A percentile compares a stretch with the other conserved stretches of the same genome.
Evolutionary conservation across 1,139 yeast species (phyloP).

Genomic region (Blastobotrys proliferans): DNA sequence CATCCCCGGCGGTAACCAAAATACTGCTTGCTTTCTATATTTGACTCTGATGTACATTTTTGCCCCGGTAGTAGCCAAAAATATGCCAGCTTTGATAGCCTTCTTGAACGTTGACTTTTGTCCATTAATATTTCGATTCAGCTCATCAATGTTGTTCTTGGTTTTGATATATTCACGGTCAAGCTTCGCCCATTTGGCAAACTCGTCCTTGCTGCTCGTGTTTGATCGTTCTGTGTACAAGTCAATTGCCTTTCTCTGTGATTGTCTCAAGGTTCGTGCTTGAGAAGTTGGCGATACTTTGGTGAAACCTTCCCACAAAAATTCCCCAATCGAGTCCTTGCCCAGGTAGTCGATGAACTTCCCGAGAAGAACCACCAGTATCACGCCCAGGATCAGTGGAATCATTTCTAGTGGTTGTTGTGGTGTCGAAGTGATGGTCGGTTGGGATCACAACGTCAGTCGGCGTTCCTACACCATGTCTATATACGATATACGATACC

Average conservation of each 20-base stretch:
- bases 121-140: conserved; percentile 28
- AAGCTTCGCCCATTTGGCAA: conserved; percentile 93
- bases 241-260: conserved; percentile 45
- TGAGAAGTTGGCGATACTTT: conserved; percentile 37
- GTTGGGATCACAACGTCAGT: no score
- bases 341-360: conserved; percentile 24
- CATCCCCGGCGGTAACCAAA: conserved; percentile 56
- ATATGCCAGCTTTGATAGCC: conserved; percentile 26
- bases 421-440: not conserved
- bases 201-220: conserved; percentile 86
- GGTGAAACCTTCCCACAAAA: conserved; percentile 42
- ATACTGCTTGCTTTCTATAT: conserved; percentile 55
- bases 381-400: conserved; percentile 7
- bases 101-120: conserved; percentile 38
- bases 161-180: conserved; percentile 67
- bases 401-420: conserved; percentile 1
- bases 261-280: conserved; percentile 37
- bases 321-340: conserved; percentile 27
- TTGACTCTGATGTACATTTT: conserved; percentile 49
- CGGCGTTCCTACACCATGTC: no score
- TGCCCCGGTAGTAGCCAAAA: conserved; percentile 34
- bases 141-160: conserved; percentile 46
- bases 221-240: conserved; percentile 52
- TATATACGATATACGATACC: no score
- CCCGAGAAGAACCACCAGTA: conserved; percentile 8